Base-by-base conservation (phyloP, 2,329 filamentous ascomycete genomes). In the Colletotrichum sansevieriae region DNA sequence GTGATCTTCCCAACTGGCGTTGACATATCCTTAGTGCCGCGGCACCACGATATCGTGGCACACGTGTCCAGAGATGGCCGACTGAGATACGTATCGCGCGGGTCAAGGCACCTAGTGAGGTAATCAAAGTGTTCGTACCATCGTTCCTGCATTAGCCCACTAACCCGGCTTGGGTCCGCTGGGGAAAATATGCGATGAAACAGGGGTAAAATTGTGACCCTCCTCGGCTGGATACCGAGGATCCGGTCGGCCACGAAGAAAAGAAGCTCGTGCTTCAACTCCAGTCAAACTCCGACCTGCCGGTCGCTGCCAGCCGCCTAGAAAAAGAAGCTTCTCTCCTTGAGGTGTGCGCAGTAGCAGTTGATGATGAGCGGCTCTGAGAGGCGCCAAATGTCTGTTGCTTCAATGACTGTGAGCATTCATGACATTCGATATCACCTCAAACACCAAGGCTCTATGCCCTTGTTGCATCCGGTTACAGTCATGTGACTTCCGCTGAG, bases 191-290 rank as follows among this genome's bases (percentile, higher is more conserved):
- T 68, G 64, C 57, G 57, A 70, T 70, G 67, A 70, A 70, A 70
- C 67, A 70, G 67, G 67, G 67, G 67, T 63, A 58, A 70, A 68
- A 63, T 70, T 70, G 54, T 68, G 57, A 63, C 67, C 57, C 64
- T 70, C 65, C 57, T 70, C 67, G 67, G 67, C 52, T 68, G 57
- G 51, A 54, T 68, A 68, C 67, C 67, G 67, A 68, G 52, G 52
- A 68, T 47, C 63, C 67, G 67, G 67, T 56, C 63, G 20, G 52
- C 39, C 62, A 55, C 22, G 35, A 59, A 29, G 10, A 43, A 62
- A 39, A 51, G 65, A 60, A 65, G 62, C 66, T 68, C 66, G 55
- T 60, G 62, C 55, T 65, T 60, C 49, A 52, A 20, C 57, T 52
- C 49, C 29, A 43, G 33, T 22, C 13, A 18, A 11, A 41, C 37